phyloP scores from a whole-genome alignment of 768 basidiomycete genomes.

The Piloderma croceum region DNA sequence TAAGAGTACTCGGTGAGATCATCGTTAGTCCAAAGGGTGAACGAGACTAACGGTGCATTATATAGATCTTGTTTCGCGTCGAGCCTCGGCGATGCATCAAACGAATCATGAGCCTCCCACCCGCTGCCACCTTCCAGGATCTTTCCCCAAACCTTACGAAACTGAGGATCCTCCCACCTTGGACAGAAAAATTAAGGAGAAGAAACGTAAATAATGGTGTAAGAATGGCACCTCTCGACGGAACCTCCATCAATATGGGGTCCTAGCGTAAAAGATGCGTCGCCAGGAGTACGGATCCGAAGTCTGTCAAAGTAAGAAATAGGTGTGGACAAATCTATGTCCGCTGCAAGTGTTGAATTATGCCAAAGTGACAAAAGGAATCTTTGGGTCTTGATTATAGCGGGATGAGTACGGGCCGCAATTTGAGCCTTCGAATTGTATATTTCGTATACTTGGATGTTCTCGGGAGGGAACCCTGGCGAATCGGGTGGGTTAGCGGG shows the following conservation, averaged over 20 bases:
- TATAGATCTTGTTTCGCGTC: slow-evolving; percentile 58
- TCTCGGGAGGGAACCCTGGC: slow-evolving; percentile 60
- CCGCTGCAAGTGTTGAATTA: slow-evolving; percentile 35
- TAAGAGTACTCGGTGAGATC: slow-evolving; percentile 7
- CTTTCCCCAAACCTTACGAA: slow-evolving; percentile 34
- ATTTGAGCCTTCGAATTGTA: slow-evolving; percentile 66
- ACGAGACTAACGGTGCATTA: slow-evolving; percentile 43
- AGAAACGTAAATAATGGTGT: too few relatives aligned
- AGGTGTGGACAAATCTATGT: slow-evolving; percentile 48
- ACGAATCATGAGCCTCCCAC: slow-evolving; percentile 49
- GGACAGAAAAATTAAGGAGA: too few relatives aligned
- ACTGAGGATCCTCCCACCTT: slow-evolving; percentile 47
- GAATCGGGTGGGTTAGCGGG: neutral
- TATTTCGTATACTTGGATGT: slow-evolving; percentile 70
- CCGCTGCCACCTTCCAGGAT: slow-evolving; percentile 39
- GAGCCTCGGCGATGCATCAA: slow-evolving; percentile 41
- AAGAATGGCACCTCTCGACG: slow-evolving; percentile 40
- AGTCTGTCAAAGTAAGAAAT: slow-evolving; percentile 76
- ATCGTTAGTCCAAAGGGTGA: neutral
- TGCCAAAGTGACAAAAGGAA: slow-evolving; percentile 59
- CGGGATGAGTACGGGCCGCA: slow-evolving; percentile 61
- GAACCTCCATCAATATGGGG: slow-evolving; percentile 54
- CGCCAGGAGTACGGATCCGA: slow-evolving; percentile 68
- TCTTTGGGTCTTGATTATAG: slow-evolving; percentile 50
- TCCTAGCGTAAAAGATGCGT: slow-evolving; percentile 58